These are phyloP conservation scores for Penicillium herquei DNA, from an alignment of 495 filamentous ascomycete genomes.

Conservation along the genomic window DNA sequence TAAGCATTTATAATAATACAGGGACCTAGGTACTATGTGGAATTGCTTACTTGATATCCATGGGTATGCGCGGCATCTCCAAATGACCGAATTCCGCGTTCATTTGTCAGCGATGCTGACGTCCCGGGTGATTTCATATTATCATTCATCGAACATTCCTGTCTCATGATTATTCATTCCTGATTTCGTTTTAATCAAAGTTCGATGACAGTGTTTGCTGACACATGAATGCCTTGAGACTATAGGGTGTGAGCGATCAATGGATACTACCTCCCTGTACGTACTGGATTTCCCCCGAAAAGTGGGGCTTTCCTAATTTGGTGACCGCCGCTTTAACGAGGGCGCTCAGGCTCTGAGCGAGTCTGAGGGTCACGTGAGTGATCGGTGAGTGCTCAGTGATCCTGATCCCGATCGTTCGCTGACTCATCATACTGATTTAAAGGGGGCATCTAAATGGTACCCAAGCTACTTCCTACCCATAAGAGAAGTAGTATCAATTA, in stretches of 20 bases:
- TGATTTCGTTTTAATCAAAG: no score
- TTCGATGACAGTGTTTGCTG: no score
- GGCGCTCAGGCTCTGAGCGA: constrained; percentile 23
- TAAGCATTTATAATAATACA: neutral
- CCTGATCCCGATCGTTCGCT: constrained; percentile 5
- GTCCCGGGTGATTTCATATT: no score
- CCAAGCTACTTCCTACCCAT: neutral
- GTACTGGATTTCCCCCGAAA: neutral
- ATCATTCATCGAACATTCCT: no score
- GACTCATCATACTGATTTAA: constrained; percentile 3
- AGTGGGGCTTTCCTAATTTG: constrained; percentile 22
- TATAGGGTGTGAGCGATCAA: no score
- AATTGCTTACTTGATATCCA: neutral
- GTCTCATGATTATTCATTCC: no score
- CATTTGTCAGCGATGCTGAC: no score
- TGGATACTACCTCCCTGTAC: neutral
- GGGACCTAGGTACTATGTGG: neutral
- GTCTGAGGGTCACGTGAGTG: neutral
- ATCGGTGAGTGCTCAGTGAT: neutral
- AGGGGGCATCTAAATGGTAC: neutral
- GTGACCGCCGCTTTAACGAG: constrained; percentile 28
- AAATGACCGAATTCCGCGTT: no score
- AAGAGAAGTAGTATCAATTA: no score
- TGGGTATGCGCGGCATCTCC: no score
- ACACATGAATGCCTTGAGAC: no score